Evolutionary conservation across 2,329 filamentous ascomycete genomes (phyloP).

Genomic region (Dendrostoma leiphaemia): DNA sequence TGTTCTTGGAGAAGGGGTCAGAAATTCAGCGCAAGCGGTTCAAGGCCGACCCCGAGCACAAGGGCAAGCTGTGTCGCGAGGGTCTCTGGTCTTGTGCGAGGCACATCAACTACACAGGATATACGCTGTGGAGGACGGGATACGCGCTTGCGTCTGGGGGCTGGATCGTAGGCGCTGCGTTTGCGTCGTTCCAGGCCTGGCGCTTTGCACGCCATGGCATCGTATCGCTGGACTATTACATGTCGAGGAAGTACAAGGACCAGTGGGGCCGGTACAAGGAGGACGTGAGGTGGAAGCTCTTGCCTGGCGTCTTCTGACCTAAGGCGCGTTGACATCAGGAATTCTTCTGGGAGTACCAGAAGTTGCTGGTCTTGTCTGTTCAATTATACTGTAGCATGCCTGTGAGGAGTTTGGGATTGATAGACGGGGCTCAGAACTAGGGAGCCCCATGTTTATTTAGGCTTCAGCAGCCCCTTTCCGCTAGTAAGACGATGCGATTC

Average conservation of each 20-base stretch:
- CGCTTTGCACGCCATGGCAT: constrained; percentile 31
- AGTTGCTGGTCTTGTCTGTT: too few relatives aligned
- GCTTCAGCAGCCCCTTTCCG: too few relatives aligned
- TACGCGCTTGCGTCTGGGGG: constrained; percentile 34
- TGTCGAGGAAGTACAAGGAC: constrained; percentile 33
- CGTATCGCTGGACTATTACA: constrained; percentile 35
- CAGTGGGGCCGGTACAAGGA: constrained; percentile 38
- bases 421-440: too few relatives aligned
- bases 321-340: too few relatives aligned
- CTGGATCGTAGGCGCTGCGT: constrained; percentile 30
- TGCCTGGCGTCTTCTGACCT: constrained; percentile 36
- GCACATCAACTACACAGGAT: constrained; percentile 41
- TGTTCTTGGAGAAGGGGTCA: constrained; percentile 51
- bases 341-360: too few relatives aligned
- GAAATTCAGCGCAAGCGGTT: constrained; percentile 53
- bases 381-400: too few relatives aligned
- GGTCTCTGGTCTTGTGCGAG: constrained; percentile 39
- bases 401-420: too few relatives aligned
- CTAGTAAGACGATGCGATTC: too few relatives aligned
- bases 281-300: constrained; percentile 34
- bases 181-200: constrained; percentile 28
- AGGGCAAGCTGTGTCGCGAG: constrained; percentile 35
- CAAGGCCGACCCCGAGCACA: constrained; percentile 35
- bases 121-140: constrained; percentile 32
- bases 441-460: too few relatives aligned